Evolutionary conservation across 495 filamentous ascomycete genomes (phyloP), one percentile per base, ranked within the genome.

Genomic region (Penicillium diatomitis): DNA sequence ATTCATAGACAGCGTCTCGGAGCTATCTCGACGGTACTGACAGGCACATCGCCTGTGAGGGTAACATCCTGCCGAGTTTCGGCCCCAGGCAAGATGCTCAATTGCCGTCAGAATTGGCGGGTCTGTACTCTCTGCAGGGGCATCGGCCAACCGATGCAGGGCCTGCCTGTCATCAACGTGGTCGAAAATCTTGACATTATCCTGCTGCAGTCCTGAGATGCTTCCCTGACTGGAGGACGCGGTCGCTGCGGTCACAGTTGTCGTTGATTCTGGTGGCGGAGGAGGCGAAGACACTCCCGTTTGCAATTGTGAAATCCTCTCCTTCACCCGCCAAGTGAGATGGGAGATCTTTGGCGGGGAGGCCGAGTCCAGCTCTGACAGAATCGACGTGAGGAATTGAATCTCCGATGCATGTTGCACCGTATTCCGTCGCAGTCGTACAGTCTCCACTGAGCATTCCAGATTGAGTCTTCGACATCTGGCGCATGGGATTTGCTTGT

Each of bases 41-140:
- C 63, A 66, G 3, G 48, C 54, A 31, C 63, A 66, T 30, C 49
- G 48, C 43, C 61, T 44, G 31, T 64, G 63, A 0, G 63, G 63
- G 38, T 60, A 66, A 36, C 63, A 66, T 9, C 61, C 63, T 3
- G 58, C 61, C 2, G 61, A 60, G 34, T 64, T 64, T 41, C 63
- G 52, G 9, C 61, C 63, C 63, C 61, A 66, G 5, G 61, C 63
- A 32, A 66, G 58, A 49, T 66, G 63, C 51, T 66, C 63, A 20
- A 66, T 62, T 7, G 63, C 63, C 0, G 63, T 66, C 7, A 60
- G 47, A 12, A 64, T 51, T 5, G 63, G 63, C 9, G 56, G 51
- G 28, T 64, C 56, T 27, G 45, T 49, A 31, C 46, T 53, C 10
- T 61, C 52, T 9, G 46, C 38, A 4, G 55, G 36, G 10, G 37